phyloP scores from a whole-genome alignment of 2,329 filamentous ascomycete genomes.

The Sporothrix phasma region DNA sequence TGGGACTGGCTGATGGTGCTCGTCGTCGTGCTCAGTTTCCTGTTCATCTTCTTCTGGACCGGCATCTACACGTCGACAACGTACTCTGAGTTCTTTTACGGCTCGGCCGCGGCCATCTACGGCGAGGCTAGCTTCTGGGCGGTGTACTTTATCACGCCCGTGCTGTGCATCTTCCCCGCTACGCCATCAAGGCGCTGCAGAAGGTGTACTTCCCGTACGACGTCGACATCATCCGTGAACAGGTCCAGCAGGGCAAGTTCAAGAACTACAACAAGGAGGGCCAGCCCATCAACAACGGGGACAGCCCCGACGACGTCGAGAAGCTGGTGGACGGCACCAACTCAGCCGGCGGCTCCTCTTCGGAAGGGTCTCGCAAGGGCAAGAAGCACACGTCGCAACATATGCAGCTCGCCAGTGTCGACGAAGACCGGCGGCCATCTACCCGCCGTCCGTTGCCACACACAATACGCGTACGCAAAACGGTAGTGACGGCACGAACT shows the following conservation, averaged over 20 bases:
- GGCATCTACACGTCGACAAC: conserved; percentile 61
- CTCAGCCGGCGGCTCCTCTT: conserved; percentile 32
- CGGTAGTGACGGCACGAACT: conserved; percentile 89
- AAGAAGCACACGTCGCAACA: conserved; percentile 36
- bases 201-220: conserved; percentile 92
- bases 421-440: conserved; percentile 86
- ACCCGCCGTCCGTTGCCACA: conserved; percentile 80
- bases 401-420: conserved; percentile 52
- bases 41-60: conserved; percentile 94
- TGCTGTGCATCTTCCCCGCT: conserved; percentile 77
- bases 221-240: conserved; percentile 91
- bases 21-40: conserved; percentile 68
- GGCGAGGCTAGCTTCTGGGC: conserved; percentile 80
- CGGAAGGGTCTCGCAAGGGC: conserved; percentile 47
- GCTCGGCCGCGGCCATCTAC: conserved; percentile 69
- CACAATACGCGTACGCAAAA: conserved; percentile 79
- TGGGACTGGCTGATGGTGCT: conserved; percentile 96
- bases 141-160: conserved; percentile 64
- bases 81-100: conserved; percentile 54
- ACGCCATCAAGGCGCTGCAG: conserved; percentile 75
- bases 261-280: conserved; percentile 47
- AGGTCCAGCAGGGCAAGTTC: conserved; percentile 75
- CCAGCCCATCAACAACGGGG: conserved; percentile 27
- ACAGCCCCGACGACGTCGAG: conserved; percentile 22
- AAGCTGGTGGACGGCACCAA: conserved; percentile 35